Evolutionary conservation across 345 rosid genomes (phyloP), one percentile per base, ranked within the genome.

Genomic region (Hibiscus mutabilis): DNA sequence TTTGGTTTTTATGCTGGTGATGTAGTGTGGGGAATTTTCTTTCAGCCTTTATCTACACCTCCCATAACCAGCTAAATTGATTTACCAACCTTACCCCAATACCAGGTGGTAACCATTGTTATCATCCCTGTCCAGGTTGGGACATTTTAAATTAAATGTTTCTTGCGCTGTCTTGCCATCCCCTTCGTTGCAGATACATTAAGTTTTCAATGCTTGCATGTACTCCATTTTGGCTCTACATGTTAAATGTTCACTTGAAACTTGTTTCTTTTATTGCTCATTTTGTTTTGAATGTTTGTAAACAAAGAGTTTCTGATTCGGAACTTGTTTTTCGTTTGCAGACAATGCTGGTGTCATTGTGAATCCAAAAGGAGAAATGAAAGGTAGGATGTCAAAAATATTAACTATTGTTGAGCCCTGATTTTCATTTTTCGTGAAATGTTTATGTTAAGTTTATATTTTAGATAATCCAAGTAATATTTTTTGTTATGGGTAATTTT

Each of bases 341-440:
- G 98, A 93, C 77, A 93, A 93, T 80, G 97, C 53, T 4, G 53
- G 53, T 49, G 53, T 49, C n/a, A 49, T 49, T 3, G 53, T 49
- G 18, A 49, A 49, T 56, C 98, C 97, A 0, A 86, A 93, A 69
- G 98, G 97, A 51, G 96, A 93, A 79, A 93, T 93, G 98, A 93
- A 93, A 88, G 98, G 98, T 90, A 72, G 9, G 6, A 0, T 14
- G 4, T 66, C 5, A 15, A 47, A 15, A 47, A 47, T 3, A 6
- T 5, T 40, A 10, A 44, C 1, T 9, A 47, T 14, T 1, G 2
- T 25, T 47, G 14, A 2, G 12, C 12, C 13, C 15, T 15, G 49
- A 13, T 46, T 0, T 14, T 49, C 53, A 13, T 46, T 10, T 47
- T 47, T 4, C 2, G 12, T 46, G 51, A 46, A 46, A 13, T 46